Base-by-base conservation (phyloP, 2,329 filamentous ascomycete species). In the Aureobasidium uvarum region DNA sequence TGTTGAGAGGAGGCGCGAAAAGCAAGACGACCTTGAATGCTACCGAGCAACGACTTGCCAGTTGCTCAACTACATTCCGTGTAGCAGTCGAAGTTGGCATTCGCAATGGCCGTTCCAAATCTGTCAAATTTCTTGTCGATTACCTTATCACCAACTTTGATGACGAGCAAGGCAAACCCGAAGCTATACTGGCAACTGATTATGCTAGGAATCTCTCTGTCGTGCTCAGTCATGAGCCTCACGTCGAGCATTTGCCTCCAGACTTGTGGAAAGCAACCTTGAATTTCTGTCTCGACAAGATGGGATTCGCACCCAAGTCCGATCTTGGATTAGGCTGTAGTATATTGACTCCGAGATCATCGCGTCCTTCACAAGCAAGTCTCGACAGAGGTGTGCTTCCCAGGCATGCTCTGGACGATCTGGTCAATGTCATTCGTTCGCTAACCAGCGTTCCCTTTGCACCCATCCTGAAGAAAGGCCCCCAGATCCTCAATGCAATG, bases 91-190 rank as follows among this genome's bases (percentile, higher is more conserved):
- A 89, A 68, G 84, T 89, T 63, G 89, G 90, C 25, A 81, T 88
- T 38, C 78, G 82, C 23, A 88, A 84, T 67, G 77, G 98, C 68
- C 89, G 87, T 72, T 81, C 83, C 67, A 96, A 92, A 74, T 94
- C 92, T 0, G 81, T 94, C n/a, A 84, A 88, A 70, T 86, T 89
- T 6, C 80, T 97, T 18, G 81, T 96, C 69, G 87, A 92, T 69
- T 92, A 96, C 76, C 89, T 98, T 67, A 88, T 86, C 3, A 87
- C 96, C 69, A 86, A 87, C 20, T 81, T 96, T 3, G 85, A 87
- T 1, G 83, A 81, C 18, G 76, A 82, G 1, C 84, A 87, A 63
- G 86, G 86, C 16, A 83, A 81, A 2, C 85, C 89, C 63, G 86
- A 91, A 68, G 82, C 87, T 66, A 88, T 89, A 14, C 81, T 99